phyloP scores from a whole-genome alignment of 2,329 filamentous ascomycete species.

The Hypoxylon sp. region DNA sequence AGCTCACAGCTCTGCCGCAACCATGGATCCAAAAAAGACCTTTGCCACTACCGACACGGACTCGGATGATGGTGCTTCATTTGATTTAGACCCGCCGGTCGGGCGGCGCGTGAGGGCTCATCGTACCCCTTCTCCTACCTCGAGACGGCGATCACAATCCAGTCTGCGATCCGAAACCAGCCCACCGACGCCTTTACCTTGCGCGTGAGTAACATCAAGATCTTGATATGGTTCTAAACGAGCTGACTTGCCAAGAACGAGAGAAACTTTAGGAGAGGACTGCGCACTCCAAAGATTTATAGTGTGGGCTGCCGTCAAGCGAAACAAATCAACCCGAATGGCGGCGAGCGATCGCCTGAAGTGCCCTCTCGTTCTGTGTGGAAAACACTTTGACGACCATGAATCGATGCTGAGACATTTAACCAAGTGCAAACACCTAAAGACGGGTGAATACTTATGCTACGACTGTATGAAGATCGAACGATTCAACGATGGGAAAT shows the following conservation, averaged over 20 bases:
- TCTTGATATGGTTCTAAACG: conserved; percentile 13
- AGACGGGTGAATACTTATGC: conserved; percentile 66
- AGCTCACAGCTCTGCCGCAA: conserved; percentile 33
- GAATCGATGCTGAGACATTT: conserved; percentile 67
- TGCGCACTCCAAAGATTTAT: conserved; percentile 67
- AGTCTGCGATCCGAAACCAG: conserved; percentile 44
- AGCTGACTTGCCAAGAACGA: conserved; percentile 54
- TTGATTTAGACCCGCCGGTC: conserved; percentile 44
- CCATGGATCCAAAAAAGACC: conserved; percentile 47
- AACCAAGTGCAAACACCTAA: conserved; percentile 60
- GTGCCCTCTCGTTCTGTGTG: conserved; percentile 65
- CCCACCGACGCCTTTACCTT: conserved; percentile 43
- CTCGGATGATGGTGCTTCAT: conserved; percentile 40
- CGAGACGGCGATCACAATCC: conserved; percentile 46
- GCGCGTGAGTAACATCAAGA: conserved; percentile 48
- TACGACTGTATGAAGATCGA: conserved; percentile 66
- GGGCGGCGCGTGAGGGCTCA: conserved; percentile 38
- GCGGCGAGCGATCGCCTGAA: conserved; percentile 60
- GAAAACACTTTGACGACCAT: conserved; percentile 62
- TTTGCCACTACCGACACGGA: conserved; percentile 43
- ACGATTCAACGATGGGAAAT: conserved; percentile 64
- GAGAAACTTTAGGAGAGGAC: conserved; percentile 60
- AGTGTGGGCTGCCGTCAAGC: conserved; percentile 67
- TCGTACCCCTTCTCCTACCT: conserved; percentile 33
- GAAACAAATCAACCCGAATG: conserved; percentile 63